Conservation (phyloP, 2,329 filamentous ascomycete species). For the Cytospora piceae region DNA sequence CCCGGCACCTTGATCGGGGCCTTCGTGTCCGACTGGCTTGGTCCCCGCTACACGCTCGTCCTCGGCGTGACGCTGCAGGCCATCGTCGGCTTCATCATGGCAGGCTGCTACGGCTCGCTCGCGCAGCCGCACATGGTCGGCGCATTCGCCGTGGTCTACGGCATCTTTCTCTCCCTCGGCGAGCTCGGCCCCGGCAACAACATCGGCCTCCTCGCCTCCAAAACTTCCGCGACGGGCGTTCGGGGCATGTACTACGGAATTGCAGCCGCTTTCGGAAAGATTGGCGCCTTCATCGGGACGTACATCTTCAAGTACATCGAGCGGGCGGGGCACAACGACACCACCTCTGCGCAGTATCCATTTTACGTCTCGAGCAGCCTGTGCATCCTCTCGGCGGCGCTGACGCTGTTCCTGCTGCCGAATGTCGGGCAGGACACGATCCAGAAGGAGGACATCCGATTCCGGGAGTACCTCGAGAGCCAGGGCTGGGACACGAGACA, state of each 20-base stretch:
- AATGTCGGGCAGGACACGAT: slow-evolving; percentile 87
- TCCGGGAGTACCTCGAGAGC: slow-evolving; percentile 71
- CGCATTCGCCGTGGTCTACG: slow-evolving; percentile 79
- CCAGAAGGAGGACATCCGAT: slow-evolving; percentile 72
- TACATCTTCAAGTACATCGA: slow-evolving; percentile 79
- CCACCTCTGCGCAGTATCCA: slow-evolving; percentile 75
- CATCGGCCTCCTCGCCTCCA: slow-evolving; percentile 83
- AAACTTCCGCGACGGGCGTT: slow-evolving; percentile 87
- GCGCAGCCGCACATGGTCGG: slow-evolving; percentile 68
- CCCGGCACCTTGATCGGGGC: slow-evolving; percentile 81
- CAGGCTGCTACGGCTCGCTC: slow-evolving; percentile 74
- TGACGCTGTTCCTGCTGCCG: slow-evolving; percentile 71
- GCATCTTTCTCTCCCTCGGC: slow-evolving; percentile 75
- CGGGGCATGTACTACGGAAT: slow-evolving; percentile 77
- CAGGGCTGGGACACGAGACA: slow-evolving; percentile 76
- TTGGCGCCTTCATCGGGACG: slow-evolving; percentile 83
- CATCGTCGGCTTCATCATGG: slow-evolving; percentile 86
- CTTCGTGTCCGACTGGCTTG: slow-evolving; percentile 76
- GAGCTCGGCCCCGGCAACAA: slow-evolving; percentile 90
- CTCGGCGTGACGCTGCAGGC: slow-evolving; percentile 74
- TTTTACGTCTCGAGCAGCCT: slow-evolving; percentile 84
- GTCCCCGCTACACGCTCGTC: slow-evolving; percentile 74
- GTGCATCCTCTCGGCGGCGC: slow-evolving; percentile 72
- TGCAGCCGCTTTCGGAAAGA: slow-evolving; percentile 73
- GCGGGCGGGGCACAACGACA: slow-evolving; percentile 58